Conservation (phyloP, 768 basidiomycete genomes). For the Kwoniella bestiolae region DNA sequence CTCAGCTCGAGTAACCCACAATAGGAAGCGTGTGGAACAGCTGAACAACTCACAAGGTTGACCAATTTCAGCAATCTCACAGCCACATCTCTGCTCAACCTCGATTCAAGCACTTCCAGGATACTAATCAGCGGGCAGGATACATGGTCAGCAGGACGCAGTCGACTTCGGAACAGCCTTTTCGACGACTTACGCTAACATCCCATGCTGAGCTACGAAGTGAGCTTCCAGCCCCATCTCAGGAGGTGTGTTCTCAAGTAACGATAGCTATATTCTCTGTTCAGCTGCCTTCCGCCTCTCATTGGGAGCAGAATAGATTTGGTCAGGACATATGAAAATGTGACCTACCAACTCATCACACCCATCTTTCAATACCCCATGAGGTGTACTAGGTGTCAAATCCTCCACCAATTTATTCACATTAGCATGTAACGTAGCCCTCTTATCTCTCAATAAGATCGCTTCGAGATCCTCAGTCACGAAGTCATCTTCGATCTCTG, state of each 20-base stretch:
- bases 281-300: too few relatives aligned
- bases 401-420: slow-evolving; percentile 86
- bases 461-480: slow-evolving; percentile 78
- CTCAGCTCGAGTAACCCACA: too few relatives aligned
- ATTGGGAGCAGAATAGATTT: too few relatives aligned
- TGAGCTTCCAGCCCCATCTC: slow-evolving; percentile 78
- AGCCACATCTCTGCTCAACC: slow-evolving; percentile 81
- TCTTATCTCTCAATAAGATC: slow-evolving; percentile 89
- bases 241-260: slow-evolving; percentile 71
- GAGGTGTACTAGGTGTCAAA: slow-evolving; percentile 77
- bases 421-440: slow-evolving; percentile 78
- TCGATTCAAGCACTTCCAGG: slow-evolving; percentile 86
- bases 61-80: slow-evolving; percentile 84
- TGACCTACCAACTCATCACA: slow-evolving; percentile 85
- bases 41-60: slow-evolving; percentile 69
- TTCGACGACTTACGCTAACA: slow-evolving; percentile 67
- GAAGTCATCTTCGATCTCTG: slow-evolving; percentile 95
- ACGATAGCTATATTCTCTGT: slow-evolving; percentile 71
- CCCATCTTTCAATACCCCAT: slow-evolving; percentile 73
- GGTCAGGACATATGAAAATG: not conserved
- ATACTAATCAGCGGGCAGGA: slow-evolving; percentile 58
- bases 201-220: slow-evolving; percentile 88
- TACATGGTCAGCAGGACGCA: not conserved
- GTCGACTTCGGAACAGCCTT: not conserved
- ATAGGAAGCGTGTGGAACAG: not conserved